A percentile compares a stretch with the other conserved stretches of the same genome.
phyloP scores from a whole-genome alignment of 2,329 filamentous ascomycete species.

The Penicillium sp. region DNA sequence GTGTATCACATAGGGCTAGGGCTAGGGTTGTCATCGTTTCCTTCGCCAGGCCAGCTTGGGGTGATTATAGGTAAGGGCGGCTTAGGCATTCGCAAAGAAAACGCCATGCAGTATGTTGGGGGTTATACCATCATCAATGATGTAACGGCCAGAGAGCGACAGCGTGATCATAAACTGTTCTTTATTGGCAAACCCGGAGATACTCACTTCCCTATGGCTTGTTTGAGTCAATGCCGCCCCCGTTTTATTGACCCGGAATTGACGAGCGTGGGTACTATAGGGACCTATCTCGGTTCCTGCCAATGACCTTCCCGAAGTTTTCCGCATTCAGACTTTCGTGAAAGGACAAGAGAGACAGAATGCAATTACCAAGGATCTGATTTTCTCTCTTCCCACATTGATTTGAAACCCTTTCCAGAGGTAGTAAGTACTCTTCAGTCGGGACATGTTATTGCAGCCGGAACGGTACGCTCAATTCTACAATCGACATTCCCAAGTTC shows the following conservation, averaged over 20 bases:
- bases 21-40: no score
- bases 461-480: no score
- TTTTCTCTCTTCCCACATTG: background rate
- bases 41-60: no score
- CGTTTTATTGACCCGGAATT: no score
- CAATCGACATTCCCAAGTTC: no score
- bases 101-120: constrained; percentile 53
- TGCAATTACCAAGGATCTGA: constrained; percentile 25
- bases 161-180: constrained; percentile 59
- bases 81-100: constrained; percentile 38
- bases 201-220: constrained; percentile 53
- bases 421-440: no score
- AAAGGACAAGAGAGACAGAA: constrained; percentile 52
- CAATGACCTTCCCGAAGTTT: constrained; percentile 38
- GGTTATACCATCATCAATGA: constrained; percentile 58
- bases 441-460: no score
- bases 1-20: no score
- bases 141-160: constrained; percentile 51
- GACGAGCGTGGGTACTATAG: no score
- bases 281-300: constrained; percentile 50
- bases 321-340: constrained; percentile 44
- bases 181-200: constrained; percentile 56
- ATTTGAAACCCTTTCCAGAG: background rate
- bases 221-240: no score
- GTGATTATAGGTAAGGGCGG: constrained; percentile 52